Evolutionary conservation across 129 eudicot genomes (phyloP).

Genomic region (Lactuca sativa): DNA sequence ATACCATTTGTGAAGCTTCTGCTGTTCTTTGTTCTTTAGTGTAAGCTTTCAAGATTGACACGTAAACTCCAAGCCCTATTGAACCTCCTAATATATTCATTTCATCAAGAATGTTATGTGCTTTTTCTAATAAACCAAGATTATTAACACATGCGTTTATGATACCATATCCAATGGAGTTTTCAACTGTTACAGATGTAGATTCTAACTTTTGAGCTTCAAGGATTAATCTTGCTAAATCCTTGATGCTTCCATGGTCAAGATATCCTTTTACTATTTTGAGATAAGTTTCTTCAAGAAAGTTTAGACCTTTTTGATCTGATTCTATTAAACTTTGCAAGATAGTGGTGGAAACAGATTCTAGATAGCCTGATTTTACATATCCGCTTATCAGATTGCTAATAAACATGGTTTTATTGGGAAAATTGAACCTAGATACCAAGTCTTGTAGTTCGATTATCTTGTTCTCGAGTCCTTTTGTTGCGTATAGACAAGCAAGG

Average conservation of each 20-base stretch:
- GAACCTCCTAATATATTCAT: slow-evolving; percentile 74
- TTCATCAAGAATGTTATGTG: slow-evolving; percentile 77
- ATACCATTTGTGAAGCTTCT: slow-evolving; percentile 87
- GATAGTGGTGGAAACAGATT: slow-evolving; percentile 47
- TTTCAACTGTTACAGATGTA: slow-evolving; percentile 41
- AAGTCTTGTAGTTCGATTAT: slow-evolving; percentile 58
- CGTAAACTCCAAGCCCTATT: slow-evolving; percentile 79
- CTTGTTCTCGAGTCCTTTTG: slow-evolving; percentile 71
- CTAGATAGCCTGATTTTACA: slow-evolving; percentile 55
- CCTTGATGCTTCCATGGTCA: slow-evolving; percentile 54
- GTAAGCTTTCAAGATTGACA: slow-evolving; percentile 79
- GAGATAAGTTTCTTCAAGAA: slow-evolving; percentile 47
- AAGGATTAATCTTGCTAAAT: slow-evolving; percentile 61
- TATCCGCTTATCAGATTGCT: slow-evolving; percentile 66
- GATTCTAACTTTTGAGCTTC: slow-evolving; percentile 73
- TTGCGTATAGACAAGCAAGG: slow-evolving; percentile 80
- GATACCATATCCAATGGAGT: slow-evolving; percentile 71
- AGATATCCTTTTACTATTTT: slow-evolving; percentile 56
- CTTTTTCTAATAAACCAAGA: slow-evolving; percentile 71
- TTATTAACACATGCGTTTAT: slow-evolving; percentile 63
- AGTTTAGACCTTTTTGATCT: slow-evolving; percentile 37
- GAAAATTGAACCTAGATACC: slow-evolving; percentile 52
- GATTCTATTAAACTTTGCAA: slow-evolving; percentile 41
- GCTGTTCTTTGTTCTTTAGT: slow-evolving; percentile 80
- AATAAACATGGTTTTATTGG: slow-evolving; percentile 39